Evolutionary conservation across 2,329 filamentous ascomycete species (phyloP).

Genomic region (Blastomyces percursus): DNA sequence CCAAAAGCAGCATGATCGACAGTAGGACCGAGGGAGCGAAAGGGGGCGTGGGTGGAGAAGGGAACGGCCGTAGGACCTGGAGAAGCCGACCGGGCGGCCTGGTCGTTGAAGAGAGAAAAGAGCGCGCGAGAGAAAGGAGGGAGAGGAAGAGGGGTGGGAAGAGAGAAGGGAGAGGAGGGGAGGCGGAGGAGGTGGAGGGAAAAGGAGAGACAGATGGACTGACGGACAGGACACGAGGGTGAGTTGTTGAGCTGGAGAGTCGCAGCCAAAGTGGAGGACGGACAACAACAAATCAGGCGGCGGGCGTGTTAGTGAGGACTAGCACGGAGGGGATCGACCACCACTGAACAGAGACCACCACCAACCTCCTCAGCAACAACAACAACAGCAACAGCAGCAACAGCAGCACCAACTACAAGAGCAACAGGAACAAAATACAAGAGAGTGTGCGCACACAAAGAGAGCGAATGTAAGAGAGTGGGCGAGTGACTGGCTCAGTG

Average conservation of each 20-base stretch:
- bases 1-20: slow-evolving; percentile 14
- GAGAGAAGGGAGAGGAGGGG: neutral
- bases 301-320: neutral
- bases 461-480: neutral
- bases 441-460: neutral
- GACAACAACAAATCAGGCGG: neutral
- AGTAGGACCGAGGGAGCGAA: slow-evolving; percentile 6
- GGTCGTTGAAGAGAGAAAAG: slow-evolving; percentile 2
- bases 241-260: neutral
- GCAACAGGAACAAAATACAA: too few relatives aligned
- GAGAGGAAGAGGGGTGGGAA: neutral
- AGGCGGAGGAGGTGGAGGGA: neutral
- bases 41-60: neutral
- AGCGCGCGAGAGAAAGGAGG: neutral
- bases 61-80: slow-evolving; percentile 3
- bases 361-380: neutral
- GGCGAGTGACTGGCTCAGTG: neutral
- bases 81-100: slow-evolving; percentile 12
- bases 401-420: neutral
- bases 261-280: neutral
- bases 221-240: neutral
- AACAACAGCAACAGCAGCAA: neutral
- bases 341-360: neutral
- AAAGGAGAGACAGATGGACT: neutral
- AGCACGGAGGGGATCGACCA: neutral